Percentiles rank a stretch among this genome's conserved stretches.
Conservation (phyloP, 2,329 filamentous ascomycete genomes). For the Aspergillus fischeri region DNA sequence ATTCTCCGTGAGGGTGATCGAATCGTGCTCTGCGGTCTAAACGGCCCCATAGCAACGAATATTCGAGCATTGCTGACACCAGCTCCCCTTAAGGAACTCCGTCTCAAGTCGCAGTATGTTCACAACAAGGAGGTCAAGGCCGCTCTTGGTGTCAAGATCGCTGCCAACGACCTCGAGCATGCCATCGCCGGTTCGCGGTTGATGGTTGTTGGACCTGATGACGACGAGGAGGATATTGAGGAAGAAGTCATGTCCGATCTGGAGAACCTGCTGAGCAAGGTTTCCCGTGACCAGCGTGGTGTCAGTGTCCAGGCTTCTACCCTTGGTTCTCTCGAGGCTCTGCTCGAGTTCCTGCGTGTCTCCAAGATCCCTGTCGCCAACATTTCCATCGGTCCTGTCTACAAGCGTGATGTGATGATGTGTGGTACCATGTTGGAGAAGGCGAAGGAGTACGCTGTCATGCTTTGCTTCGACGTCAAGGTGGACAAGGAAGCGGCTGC, state of each 20-base stretch:
- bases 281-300: conserved; percentile 87
- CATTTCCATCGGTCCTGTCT: conserved; percentile 95
- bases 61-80: conserved; percentile 92
- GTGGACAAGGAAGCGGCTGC: conserved; percentile 92
- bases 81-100: conserved; percentile 85
- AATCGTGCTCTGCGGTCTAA: conserved; percentile 92
- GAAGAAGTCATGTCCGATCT: conserved; percentile 96
- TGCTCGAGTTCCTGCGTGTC: conserved; percentile 91
- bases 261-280: conserved; percentile 82
- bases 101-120: conserved; percentile 92
- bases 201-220: conserved; percentile 87
- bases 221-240: conserved; percentile 94
- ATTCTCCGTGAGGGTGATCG: conserved; percentile 90
- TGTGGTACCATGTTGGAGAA: conserved; percentile 95
- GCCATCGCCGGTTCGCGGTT: conserved; percentile 95
- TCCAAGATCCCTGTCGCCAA: conserved; percentile 98
- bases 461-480: conserved; percentile 99
- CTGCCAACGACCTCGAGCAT: conserved; percentile 88
- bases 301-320: conserved; percentile 97
- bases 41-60: conserved; percentile 91
- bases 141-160: conserved; percentile 97
- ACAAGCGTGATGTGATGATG: conserved; percentile 96
- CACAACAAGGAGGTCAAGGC: conserved; percentile 99
- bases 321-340: conserved; percentile 89
- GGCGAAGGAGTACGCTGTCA: conserved; percentile 90